phyloP scores from a whole-genome alignment of 805 yeast genomes.

The Spathaspora passalidarum region DNA sequence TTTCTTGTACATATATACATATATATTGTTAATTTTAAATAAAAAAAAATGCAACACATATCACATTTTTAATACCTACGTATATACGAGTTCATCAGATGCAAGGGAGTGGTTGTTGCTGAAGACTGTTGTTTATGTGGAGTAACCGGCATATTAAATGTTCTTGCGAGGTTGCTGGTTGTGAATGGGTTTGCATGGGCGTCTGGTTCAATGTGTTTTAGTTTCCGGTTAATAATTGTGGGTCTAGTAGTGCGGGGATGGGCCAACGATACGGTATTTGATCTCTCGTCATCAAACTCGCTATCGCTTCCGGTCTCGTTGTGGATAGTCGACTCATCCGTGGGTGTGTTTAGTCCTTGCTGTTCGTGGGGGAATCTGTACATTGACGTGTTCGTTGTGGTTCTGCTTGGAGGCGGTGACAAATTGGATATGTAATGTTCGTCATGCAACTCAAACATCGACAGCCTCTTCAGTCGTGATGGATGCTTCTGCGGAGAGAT shows the following conservation, averaged over 20 bases:
- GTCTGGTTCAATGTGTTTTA: background rate
- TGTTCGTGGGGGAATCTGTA: background rate
- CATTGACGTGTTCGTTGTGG: background rate
- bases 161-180: background rate
- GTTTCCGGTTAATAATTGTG: background rate
- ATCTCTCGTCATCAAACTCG: background rate
- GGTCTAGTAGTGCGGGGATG: background rate
- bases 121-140: background rate
- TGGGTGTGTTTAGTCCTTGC: background rate
- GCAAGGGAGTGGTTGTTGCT: background rate
- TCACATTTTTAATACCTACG: background rate
- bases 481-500: background rate
- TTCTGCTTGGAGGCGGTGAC: background rate
- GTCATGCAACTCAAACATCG: background rate
- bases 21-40: conserved; percentile 2
- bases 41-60: background rate
- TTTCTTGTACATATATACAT: conserved; percentile 13
- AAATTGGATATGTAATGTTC: background rate
- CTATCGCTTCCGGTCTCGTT: background rate
- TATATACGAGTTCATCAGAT: background rate
- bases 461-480: background rate
- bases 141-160: background rate
- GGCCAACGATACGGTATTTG: background rate
- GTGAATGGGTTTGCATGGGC: background rate
- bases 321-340: background rate